Evolutionary conservation across 83 land plant genomes (phyloP), one percentile per base, ranked within the genome.

Genomic region (Larix sibirica): DNA sequence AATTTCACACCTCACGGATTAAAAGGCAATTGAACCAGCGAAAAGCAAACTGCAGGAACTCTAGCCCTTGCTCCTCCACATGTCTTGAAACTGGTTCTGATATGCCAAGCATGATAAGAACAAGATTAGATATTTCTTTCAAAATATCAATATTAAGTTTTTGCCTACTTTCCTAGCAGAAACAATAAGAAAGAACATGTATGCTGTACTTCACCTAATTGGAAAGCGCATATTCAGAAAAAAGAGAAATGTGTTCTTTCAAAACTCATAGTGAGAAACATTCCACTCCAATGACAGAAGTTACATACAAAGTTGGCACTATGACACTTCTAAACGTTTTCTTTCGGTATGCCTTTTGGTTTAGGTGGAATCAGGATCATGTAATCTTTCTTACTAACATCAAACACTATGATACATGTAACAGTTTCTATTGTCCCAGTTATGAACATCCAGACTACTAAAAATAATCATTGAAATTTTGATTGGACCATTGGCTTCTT

Each of bases 21-120:
- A 97, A 79, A 81, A 97, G 97, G 84, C 99, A 97, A 82, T 97
- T 97, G 85, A 96, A 93, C 99, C 99, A 97, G 38, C 99, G 98
- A 79, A 97, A 97, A 81, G 98, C 96, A 89, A 97, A 97, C 81
- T 97, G 99, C 47, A 97, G 92, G 84, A 93, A 97, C 79, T 97
- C 99, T 82, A 97, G 89, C 38, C 98, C 98, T 81, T 97, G 96
- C 83, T 94, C 94, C 85, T 97, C 99, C 87, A 97, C 89, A 82
- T 97, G 98, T 71, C 88, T 93, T 65, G 97, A 92, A 64, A 97
- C 93, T 68, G 99, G 98, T 82, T 97, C 99, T 97, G 81, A 61
- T 44, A 80, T 59, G 3, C 8, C 40, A 80, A 79, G 7, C 28
- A 24, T 28, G 77, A 77, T 42, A 1, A 56, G 31, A 28, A 26